These are phyloP conservation scores for Inonotus hispidus DNA, from an alignment of 1,284 basidiomycete genomes.

Conservation along the genomic window DNA sequence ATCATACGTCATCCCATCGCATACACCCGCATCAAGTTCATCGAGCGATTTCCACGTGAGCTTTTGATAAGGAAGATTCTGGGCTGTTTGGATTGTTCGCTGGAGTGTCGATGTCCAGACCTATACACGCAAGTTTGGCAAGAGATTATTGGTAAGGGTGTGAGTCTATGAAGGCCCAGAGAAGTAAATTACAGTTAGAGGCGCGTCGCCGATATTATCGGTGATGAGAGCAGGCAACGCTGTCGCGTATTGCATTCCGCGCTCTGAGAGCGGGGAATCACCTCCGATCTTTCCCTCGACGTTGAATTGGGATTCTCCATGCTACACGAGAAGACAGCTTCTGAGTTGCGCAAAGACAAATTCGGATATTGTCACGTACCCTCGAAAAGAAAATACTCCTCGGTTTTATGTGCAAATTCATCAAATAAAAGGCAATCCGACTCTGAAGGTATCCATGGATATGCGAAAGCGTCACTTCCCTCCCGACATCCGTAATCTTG, in stretches of 20 bases:
- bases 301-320: constrained; percentile 98
- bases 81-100: constrained; percentile 90
- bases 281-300: constrained; percentile 97
- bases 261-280: constrained; percentile 81
- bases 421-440: constrained; percentile 96
- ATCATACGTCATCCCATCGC: constrained; percentile 99
- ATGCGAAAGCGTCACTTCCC: constrained; percentile 76
- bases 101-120: constrained; percentile 97
- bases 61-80: constrained; percentile 80
- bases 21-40: constrained; percentile 97
- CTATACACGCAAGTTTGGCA: constrained; percentile 27
- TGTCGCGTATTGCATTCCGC: constrained; percentile 81
- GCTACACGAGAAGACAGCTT: constrained; percentile 47
- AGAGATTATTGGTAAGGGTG: background rate
- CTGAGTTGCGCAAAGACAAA: constrained; percentile 5
- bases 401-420: constrained; percentile 97
- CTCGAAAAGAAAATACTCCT: constrained; percentile 95
- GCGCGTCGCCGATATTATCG: constrained; percentile 87
- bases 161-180: background rate
- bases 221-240: constrained; percentile 86
- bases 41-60: constrained; percentile 99
- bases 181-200: constrained; percentile 62
- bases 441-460: constrained; percentile 94
- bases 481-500: constrained; percentile 85
- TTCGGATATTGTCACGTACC: constrained; percentile 39